A percentile compares a stretch with the other conserved stretches of the same genome.
Conservation (phyloP, 2,329 filamentous ascomycete species). For the Fusarium falciforme region DNA sequence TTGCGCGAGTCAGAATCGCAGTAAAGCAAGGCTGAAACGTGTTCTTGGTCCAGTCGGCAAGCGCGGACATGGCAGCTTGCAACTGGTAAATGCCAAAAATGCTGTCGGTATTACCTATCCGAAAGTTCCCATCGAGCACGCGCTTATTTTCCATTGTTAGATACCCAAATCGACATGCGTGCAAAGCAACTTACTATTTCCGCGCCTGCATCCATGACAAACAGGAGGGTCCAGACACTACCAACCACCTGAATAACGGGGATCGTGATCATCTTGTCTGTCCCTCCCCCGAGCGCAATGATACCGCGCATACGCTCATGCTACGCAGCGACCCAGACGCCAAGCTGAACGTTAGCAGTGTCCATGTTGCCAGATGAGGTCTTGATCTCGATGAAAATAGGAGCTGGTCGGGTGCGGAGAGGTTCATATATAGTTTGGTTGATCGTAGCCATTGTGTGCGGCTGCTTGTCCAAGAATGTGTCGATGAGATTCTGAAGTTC, state of each 20-base stretch:
- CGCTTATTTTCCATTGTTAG: constrained; percentile 4
- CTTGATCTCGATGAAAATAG: too few species aligned
- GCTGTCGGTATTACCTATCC: constrained; percentile 12
- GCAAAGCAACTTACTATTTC: constrained; percentile 12
- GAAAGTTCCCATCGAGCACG: constrained; percentile 7
- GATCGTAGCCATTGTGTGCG: too few species aligned
- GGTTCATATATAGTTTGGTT: too few species aligned
- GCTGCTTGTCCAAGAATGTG: too few species aligned
- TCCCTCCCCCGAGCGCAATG: too few species aligned
- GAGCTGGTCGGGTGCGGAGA: too few species aligned
- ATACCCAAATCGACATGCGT: background rate
- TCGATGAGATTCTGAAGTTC: too few species aligned
- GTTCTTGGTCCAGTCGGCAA: background rate
- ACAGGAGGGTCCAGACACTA: constrained; percentile 10
- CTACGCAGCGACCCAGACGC: too few species aligned
- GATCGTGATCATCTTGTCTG: too few species aligned
- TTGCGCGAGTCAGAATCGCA: background rate
- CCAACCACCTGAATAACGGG: constrained; percentile 8
- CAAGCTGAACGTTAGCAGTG: too few species aligned
- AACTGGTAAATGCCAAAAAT: constrained; percentile 13
- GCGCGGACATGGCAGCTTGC: constrained; percentile 1
- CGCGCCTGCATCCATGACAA: constrained; percentile 7
- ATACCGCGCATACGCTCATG: too few species aligned
- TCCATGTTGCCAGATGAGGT: too few species aligned
- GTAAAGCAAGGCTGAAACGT: constrained; percentile 2